phyloP scores from a whole-genome alignment of 805 yeast genomes.

The Dipodascus geniculatus region DNA sequence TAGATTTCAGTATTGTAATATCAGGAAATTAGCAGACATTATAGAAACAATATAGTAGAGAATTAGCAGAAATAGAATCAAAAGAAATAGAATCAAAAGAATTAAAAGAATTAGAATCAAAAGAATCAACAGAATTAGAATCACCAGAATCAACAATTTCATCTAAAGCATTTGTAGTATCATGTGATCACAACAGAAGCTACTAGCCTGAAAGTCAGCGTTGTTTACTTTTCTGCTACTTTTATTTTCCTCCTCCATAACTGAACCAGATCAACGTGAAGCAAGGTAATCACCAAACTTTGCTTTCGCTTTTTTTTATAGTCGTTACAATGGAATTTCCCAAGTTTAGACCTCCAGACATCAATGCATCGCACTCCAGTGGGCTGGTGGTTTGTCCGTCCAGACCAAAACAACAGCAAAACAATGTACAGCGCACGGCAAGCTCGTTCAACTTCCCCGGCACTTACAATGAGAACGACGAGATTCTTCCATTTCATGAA shows the following conservation, averaged over 20 bases:
- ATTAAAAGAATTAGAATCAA: too few species aligned
- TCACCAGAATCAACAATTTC: too few species aligned
- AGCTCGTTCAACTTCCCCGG: neutral
- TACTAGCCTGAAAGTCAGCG: neutral
- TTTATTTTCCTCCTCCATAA: too few species aligned
- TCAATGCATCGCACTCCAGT: neutral
- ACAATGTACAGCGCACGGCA: neutral
- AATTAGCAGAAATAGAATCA: too few species aligned
- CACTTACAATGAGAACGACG: neutral
- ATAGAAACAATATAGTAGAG: too few species aligned
- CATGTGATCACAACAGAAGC: neutral
- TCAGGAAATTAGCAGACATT: too few species aligned
- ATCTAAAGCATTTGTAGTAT: too few species aligned
- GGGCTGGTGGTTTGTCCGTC: neutral
- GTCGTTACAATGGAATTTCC: neutral
- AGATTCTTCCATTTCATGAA: neutral
- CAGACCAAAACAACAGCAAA: neutral
- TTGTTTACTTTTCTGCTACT: neutral
- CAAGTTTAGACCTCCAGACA: slow-evolving; percentile 1
- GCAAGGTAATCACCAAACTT: too few species aligned
- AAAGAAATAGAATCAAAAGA: too few species aligned
- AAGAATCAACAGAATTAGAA: too few species aligned
- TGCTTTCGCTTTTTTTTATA: neutral
- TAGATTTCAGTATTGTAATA: too few species aligned
- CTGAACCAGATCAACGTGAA: too few species aligned